Evolutionary conservation across 2,329 filamentous ascomycete species (phyloP), one percentile per base, ranked within the genome.

Genomic region (Colletotrichum theobromicola): DNA sequence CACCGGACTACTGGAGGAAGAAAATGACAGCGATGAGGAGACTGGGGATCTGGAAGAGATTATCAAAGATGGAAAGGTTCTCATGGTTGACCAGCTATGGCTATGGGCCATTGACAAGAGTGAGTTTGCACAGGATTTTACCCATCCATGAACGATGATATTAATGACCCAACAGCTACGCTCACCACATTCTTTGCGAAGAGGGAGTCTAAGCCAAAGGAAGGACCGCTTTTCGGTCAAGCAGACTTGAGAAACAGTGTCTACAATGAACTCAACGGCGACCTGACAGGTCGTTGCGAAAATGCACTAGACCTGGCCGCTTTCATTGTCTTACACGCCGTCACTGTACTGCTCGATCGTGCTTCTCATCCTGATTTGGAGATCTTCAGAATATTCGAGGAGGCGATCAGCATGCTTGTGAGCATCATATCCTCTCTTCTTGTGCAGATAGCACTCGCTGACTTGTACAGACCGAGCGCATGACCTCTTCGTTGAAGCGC

Each of bases 61-160:
- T 24, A 81, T 89, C 3, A 79, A 87, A 3, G 86, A 90, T 30
- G 89, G 90, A 0, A 92, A 92, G 50, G 86, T 91, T 4, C 80
- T 93, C n/a, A 93, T 93, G 90, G 89, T 93, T 0, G 92, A 93
- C 72, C 91, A 93, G 77, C 80, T 93, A 2, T 93, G 91, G 91
- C 80, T 93, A 0, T 91, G 89, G 89, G 87, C 85, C 0, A 84
- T 91, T n/a, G 85, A 90, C 69, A 87, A 84, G 18, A 87, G 88
- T 90, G 79, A 82, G 87, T 82, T 0, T 15, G 2, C 1, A 1
- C 15, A 16, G 12, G 16, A 28, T 0, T 30, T 30, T 7, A 4
- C 7, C 16, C 16, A 7, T 12, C 8, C 4, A 28, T 9, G 28
- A 26, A 32, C 26, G 12, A 10, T 58, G 12, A 0, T 24, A 7